A percentile compares a stretch with the other conserved stretches of the same genome.
These are phyloP conservation scores for Pleurotus tuber-regium DNA, from an alignment of 768 basidiomycete species.

Conservation along the genomic window DNA sequence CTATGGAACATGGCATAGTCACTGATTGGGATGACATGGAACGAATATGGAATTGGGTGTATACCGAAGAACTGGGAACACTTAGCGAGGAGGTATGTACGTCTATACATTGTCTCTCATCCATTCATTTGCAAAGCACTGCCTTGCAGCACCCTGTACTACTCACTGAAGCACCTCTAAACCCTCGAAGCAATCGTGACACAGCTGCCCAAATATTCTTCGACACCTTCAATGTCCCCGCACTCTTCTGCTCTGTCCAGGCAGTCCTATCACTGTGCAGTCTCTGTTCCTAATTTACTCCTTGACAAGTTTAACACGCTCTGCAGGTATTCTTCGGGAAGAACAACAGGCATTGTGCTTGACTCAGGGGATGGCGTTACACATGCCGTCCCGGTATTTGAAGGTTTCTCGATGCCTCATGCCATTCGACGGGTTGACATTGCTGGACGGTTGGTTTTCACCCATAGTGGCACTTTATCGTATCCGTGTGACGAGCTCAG, in stretches of 20 bases:
- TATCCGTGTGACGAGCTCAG: slow-evolving; percentile 7
- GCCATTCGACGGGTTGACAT: slow-evolving; percentile 95
- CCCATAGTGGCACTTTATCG: background rate
- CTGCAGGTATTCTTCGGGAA: slow-evolving; percentile 91
- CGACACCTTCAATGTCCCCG: slow-evolving; percentile 99
- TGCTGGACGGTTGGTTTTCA: slow-evolving; percentile 75
- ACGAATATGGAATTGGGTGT: slow-evolving; percentile 98
- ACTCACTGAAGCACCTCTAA: slow-evolving; percentile 95
- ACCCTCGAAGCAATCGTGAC: slow-evolving; percentile 95
- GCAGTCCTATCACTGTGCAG: slow-evolving; percentile 94
- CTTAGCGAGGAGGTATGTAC: slow-evolving; percentile 90
- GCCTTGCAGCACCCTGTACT: slow-evolving; percentile 88
- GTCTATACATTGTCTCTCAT: slow-evolving; percentile 13
- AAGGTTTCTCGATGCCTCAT: slow-evolving; percentile 99
- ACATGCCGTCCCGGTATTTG: slow-evolving; percentile 97
- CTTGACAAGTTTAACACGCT: slow-evolving; percentile 11
- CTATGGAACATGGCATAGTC: slow-evolving; percentile 98
- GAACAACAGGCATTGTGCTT: slow-evolving; percentile 98
- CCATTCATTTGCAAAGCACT: slow-evolving; percentile 15
- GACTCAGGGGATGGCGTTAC: slow-evolving; percentile 99
- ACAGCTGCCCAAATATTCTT: slow-evolving; percentile 98
- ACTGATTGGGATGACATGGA: slow-evolving; percentile 99
- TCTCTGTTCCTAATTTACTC: slow-evolving; percentile 12
- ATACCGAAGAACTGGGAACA: slow-evolving; percentile 92
- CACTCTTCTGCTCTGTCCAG: slow-evolving; percentile 94